Percentiles rank a stretch among this genome's conserved stretches.
Conservation (phyloP, 495 filamentous ascomycete genomes). For the Aspergillus incahuasiensis region DNA sequence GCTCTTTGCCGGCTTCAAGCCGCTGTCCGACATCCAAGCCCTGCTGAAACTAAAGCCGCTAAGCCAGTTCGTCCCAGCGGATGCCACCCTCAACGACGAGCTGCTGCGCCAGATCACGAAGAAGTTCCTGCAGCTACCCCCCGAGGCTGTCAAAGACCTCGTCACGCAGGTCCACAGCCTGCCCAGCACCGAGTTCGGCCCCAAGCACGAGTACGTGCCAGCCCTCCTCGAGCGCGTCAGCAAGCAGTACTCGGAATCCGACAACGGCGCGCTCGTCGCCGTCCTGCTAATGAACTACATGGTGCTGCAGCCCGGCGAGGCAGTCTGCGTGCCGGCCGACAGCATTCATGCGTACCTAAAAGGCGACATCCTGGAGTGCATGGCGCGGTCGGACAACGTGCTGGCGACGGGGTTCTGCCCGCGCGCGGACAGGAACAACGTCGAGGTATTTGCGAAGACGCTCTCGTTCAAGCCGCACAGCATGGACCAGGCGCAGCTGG, state of each 20-base stretch:
- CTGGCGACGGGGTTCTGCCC: constrained; percentile 74
- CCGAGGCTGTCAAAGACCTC: constrained; percentile 45
- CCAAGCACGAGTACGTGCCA: constrained; percentile 50
- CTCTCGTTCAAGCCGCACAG: constrained; percentile 60
- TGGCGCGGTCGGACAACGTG: constrained; percentile 79
- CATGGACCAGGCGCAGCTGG: constrained; percentile 48
- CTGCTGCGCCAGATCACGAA: constrained; percentile 56
- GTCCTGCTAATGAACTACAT: constrained; percentile 70
- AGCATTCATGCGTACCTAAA: constrained; percentile 74
- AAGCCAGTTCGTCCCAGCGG: constrained; percentile 47
- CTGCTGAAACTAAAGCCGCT: constrained; percentile 54
- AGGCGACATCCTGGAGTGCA: constrained; percentile 81
- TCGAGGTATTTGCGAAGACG: constrained; percentile 56
- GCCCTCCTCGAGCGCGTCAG: constrained; percentile 60
- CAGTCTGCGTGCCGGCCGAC: constrained; percentile 71
- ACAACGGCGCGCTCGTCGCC: constrained; percentile 60
- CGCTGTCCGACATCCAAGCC: constrained; percentile 16
- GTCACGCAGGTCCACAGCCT: constrained; percentile 46
- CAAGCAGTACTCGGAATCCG: constrained; percentile 54
- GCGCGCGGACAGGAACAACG: constrained; percentile 53
- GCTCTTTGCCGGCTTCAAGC: constrained; percentile 74
- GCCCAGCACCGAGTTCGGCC: constrained; percentile 46
- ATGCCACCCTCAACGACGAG: constrained; percentile 52
- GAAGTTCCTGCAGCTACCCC: constrained; percentile 50
- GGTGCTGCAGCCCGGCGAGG: constrained; percentile 57